Conservation (phyloP, 139 green algal species). For the Desmodesmus armatus region DNA sequence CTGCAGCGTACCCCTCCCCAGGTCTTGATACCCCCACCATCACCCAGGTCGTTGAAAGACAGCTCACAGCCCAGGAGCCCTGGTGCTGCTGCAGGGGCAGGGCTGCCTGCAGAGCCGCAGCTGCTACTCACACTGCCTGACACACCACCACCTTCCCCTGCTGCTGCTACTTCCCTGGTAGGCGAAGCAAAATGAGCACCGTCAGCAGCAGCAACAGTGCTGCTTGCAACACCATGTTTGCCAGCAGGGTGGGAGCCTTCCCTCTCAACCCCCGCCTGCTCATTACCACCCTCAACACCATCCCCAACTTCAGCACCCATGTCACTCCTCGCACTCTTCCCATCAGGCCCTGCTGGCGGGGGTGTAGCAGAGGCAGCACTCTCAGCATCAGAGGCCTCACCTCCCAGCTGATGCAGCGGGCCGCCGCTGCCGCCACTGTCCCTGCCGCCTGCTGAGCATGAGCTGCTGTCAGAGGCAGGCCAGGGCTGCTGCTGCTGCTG, state of each 20-base stretch:
- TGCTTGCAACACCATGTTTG: not conserved
- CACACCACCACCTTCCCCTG: not conserved
- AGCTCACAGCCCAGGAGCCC: not conserved
- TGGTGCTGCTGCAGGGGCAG: not conserved
- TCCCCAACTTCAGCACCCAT: too few species aligned
- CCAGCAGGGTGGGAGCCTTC: not conserved
- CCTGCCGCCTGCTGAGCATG: too few species aligned
- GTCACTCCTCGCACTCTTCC: too few species aligned
- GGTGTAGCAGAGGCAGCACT: too few species aligned
- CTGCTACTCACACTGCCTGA: constrained; percentile 14
- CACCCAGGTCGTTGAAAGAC: constrained; percentile 22
- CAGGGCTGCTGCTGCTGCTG: not conserved
- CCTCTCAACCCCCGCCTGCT: too few species aligned
- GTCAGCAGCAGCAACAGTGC: not conserved
- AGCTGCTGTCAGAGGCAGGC: too few species aligned
- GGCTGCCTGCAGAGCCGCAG: not conserved
- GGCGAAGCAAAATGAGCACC: not conserved
- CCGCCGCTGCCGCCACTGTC: too few species aligned
- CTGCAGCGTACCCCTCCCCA: not conserved
- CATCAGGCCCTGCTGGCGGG: too few species aligned
- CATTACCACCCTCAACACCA: too few species aligned
- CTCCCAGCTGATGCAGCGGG: too few species aligned
- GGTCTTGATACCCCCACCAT: not conserved
- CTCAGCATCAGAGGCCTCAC: too few species aligned
- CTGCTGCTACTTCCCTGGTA: not conserved